phyloP scores from a whole-genome alignment of 768 basidiomycete genomes.

The Tricholomella constricta region DNA sequence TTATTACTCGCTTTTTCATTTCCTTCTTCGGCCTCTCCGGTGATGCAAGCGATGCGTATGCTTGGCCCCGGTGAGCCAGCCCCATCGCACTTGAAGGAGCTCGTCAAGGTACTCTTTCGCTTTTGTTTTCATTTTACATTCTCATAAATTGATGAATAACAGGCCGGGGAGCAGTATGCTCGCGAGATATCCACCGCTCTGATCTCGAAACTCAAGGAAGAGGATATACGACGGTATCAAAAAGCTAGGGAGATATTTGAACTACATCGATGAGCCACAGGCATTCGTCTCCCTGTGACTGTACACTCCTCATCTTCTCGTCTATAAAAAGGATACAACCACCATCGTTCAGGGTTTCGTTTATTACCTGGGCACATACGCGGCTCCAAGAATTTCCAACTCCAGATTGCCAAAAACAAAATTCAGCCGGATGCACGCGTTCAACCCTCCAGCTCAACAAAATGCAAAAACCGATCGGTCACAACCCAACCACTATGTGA shows the following conservation, averaged over 20 bases:
- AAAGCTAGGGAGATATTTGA: slow-evolving; percentile 61
- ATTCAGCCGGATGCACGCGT: no score
- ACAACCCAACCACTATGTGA: no score
- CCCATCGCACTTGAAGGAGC: slow-evolving; percentile 44
- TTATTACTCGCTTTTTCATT: slow-evolving; percentile 71
- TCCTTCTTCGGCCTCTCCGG: slow-evolving; percentile 34
- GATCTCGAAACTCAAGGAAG: slow-evolving; percentile 65
- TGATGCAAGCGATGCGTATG: slow-evolving; percentile 64
- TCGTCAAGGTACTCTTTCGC: slow-evolving; percentile 51
- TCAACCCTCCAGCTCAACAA: no score
- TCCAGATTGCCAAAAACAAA: no score
- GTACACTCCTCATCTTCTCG: not conserved
- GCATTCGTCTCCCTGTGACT: not conserved
- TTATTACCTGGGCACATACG: no score
- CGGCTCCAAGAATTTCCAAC: no score
- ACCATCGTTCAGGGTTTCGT: no score
- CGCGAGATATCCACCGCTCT: slow-evolving; percentile 55
- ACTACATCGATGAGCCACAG: slow-evolving; percentile 18
- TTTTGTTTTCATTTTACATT: no score
- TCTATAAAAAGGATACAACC: no score
- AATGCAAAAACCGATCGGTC: no score
- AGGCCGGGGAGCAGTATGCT: slow-evolving; percentile 74
- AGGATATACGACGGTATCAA: slow-evolving; percentile 58
- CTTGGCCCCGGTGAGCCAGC: slow-evolving; percentile 65
- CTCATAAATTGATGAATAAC: not conserved